Conservation (phyloP, 2,329 filamentous ascomycete species). For the Akanthomyces dipterigenus region DNA sequence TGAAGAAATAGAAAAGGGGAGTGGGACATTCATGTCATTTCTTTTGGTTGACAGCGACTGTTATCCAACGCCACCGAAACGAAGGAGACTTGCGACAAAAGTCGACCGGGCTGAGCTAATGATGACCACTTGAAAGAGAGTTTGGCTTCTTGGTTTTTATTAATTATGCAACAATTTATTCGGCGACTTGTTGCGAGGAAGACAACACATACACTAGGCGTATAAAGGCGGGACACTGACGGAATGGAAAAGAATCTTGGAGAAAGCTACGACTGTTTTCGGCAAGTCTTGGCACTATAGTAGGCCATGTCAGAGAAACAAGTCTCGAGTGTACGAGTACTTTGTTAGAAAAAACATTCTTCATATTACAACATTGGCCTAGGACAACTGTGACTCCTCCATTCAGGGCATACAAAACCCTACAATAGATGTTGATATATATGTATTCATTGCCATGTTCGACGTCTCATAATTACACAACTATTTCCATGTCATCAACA, state of each 20-base stretch:
- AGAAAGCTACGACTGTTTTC: neutral
- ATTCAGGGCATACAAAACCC: too few species aligned
- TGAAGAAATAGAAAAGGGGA: neutral
- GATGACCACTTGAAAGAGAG: too few species aligned
- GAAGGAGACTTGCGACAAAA: too few species aligned
- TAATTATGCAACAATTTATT: neutral
- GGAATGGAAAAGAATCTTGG: neutral
- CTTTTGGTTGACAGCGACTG: neutral
- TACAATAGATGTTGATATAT: neutral
- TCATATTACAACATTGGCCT: neutral
- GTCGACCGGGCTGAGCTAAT: too few species aligned
- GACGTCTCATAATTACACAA: neutral
- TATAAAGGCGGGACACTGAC: neutral
- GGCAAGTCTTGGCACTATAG: neutral
- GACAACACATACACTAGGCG: neutral
- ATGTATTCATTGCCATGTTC: neutral
- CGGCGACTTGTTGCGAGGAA: slow-evolving; percentile 1
- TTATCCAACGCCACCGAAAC: neutral
- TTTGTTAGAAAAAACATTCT: neutral
- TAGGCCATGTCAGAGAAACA: neutral
- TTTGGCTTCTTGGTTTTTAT: neutral
- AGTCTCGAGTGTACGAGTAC: neutral
- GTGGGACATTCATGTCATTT: neutral
- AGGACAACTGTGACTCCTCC: neutral
- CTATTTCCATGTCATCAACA: neutral